phyloP scores from a whole-genome alignment of 441 rosid species.

The Croton laevigatus region DNA sequence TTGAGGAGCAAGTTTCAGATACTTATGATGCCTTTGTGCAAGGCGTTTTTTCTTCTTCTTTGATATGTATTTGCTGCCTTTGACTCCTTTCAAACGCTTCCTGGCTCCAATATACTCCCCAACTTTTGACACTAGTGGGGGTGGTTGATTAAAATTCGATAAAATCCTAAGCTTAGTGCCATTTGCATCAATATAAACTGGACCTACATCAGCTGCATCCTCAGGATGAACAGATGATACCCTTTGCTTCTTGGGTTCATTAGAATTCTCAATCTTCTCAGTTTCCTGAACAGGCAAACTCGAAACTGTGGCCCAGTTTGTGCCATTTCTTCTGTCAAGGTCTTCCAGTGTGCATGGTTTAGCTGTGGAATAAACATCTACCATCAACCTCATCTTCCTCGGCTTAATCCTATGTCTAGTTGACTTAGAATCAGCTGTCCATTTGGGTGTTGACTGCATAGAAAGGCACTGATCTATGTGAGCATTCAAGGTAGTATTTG shows the following conservation, averaged over 20 bases:
- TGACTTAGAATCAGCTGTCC: slow-evolving; percentile 57
- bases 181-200: slow-evolving; percentile 79
- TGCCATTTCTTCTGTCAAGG: slow-evolving; percentile 86
- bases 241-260: slow-evolving; percentile 44
- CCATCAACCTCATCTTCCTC: slow-evolving; percentile 66
- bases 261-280: slow-evolving; percentile 38
- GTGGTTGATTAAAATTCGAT: slow-evolving; percentile 48
- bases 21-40: slow-evolving; percentile 47
- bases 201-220: slow-evolving; percentile 60
- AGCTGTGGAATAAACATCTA: slow-evolving; percentile 71
- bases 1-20: slow-evolving; percentile 51
- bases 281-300: slow-evolving; percentile 44
- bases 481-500: slow-evolving; percentile 98
- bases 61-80: slow-evolving; percentile 42
- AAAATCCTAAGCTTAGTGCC: slow-evolving; percentile 83
- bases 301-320: slow-evolving; percentile 62
- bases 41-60: slow-evolving; percentile 50
- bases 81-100: slow-evolving; percentile 45
- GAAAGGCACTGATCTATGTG: slow-evolving; percentile 98
- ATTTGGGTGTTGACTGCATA: slow-evolving; percentile 57
- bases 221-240: slow-evolving; percentile 37
- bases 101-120: slow-evolving; percentile 41
- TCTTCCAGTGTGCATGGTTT: slow-evolving; percentile 76
- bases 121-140: slow-evolving; percentile 30
- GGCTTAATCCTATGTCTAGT: slow-evolving; percentile 72